Conservation (phyloP, 441 rosid genomes). For the Populus hybrid region DNA sequence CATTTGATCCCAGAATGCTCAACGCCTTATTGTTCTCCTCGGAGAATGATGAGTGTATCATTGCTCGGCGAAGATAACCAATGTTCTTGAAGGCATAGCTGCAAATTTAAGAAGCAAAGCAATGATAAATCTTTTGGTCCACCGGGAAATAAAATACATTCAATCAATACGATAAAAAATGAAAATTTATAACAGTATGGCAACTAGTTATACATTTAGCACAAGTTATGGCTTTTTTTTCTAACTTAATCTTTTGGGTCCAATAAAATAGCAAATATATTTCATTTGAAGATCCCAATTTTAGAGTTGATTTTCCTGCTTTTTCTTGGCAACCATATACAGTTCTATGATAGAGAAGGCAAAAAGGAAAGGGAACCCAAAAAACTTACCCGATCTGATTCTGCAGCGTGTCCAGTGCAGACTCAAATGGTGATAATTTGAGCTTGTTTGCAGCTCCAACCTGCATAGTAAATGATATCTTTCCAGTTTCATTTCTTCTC, state of each 20-base stretch:
- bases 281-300: background rate
- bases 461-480: background rate
- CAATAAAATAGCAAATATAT: background rate
- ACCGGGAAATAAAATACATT: background rate
- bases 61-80: conserved; percentile 59
- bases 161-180: background rate
- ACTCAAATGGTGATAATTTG: conserved; percentile 40
- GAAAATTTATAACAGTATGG: background rate
- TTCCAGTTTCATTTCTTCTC: background rate
- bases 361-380: background rate
- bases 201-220: background rate
- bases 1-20: conserved; percentile 46
- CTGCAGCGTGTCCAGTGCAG: conserved; percentile 49
- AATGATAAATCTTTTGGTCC: background rate
- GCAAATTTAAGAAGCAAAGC: conserved; percentile 13
- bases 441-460: background rate
- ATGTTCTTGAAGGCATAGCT: conserved; percentile 46
- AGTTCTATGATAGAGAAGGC: background rate
- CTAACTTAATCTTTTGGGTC: background rate
- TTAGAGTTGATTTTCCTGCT: background rate
- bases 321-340: conserved; percentile 3
- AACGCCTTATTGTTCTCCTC: conserved; percentile 65
- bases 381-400: conserved; percentile 41
- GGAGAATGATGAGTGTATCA: conserved; percentile 74
- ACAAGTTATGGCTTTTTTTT: background rate